Conservation (phyloP, 305 asterid genomes). For the Fraxinus ornus region DNA sequence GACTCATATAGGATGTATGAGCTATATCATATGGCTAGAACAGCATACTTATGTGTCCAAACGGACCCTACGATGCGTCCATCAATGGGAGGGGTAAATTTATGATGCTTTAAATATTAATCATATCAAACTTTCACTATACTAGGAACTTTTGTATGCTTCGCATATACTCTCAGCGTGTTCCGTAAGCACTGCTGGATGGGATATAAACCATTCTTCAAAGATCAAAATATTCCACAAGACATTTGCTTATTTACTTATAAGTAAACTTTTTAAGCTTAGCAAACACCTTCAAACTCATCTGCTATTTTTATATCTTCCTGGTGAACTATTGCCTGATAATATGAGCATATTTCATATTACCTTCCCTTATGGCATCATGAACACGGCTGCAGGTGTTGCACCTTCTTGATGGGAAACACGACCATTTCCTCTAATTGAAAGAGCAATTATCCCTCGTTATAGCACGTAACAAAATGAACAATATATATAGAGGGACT, state of each 20-base stretch:
- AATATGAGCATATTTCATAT: neutral
- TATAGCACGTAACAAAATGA: constrained; percentile 19
- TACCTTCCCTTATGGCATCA: neutral
- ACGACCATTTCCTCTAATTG: constrained; percentile 47
- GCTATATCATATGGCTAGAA: constrained; percentile 49
- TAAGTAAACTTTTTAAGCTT: neutral
- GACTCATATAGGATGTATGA: constrained; percentile 40
- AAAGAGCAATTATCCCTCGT: constrained; percentile 51
- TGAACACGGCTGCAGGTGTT: constrained; percentile 43
- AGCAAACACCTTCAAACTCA: neutral
- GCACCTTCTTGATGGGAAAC: constrained; percentile 61
- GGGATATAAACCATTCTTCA: neutral
- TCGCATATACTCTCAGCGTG: neutral
- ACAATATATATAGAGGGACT: neutral
- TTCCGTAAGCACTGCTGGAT: neutral
- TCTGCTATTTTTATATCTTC: neutral
- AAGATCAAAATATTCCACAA: neutral
- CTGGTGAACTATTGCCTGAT: neutral
- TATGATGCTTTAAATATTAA: neutral
- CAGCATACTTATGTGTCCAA: constrained; percentile 47
- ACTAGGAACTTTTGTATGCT: neutral
- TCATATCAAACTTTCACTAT: neutral
- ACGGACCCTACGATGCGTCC: constrained; percentile 41
- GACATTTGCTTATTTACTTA: neutral
- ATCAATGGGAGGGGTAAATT: constrained; percentile 51